Evolutionary conservation across 2,329 filamentous ascomycete species (phyloP).

Genomic region (Fusarium tanahbumbuense): DNA sequence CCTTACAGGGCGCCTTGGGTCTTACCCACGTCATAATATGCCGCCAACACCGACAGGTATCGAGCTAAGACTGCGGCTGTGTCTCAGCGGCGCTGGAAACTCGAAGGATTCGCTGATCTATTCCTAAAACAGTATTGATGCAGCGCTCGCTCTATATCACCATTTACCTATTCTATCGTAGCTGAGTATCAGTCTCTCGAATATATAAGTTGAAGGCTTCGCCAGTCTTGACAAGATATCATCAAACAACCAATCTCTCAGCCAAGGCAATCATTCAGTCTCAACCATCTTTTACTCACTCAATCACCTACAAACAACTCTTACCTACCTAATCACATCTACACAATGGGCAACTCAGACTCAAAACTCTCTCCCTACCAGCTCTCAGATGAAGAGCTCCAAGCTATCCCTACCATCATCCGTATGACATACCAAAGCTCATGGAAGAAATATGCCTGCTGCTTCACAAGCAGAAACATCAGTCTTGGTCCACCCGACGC

Average conservation of each 20-base stretch:
- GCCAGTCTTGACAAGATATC: background rate
- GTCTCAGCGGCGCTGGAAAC: constrained; percentile 10
- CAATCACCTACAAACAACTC: background rate
- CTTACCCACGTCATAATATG: constrained; percentile 1
- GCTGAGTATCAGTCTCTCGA: background rate
- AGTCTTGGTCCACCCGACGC: constrained; percentile 24
- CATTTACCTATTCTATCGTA: background rate
- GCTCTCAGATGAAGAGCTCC: constrained; percentile 9
- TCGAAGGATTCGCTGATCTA: background rate
- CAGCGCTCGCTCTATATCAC: constrained; percentile 12
- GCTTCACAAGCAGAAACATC: constrained; percentile 3
- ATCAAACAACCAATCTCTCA: background rate
- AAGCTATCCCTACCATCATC: constrained; percentile 21
- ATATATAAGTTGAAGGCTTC: constrained; percentile 12
- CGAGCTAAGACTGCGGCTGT: constrained; percentile 8
- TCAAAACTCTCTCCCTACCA: constrained; percentile 24
- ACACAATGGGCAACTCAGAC: constrained; percentile 34
- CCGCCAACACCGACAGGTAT: constrained; percentile 5
- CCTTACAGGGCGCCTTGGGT: constrained; percentile 6
- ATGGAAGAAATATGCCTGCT: constrained; percentile 16
- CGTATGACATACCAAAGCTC: constrained; percentile 29
- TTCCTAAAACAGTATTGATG: constrained; percentile 8
- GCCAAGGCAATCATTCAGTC: background rate
- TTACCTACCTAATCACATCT: background rate
- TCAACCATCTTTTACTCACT: background rate